Conservation (phyloP, 768 basidiomycete species). For the Leucocoprinus birnbaumii region DNA sequence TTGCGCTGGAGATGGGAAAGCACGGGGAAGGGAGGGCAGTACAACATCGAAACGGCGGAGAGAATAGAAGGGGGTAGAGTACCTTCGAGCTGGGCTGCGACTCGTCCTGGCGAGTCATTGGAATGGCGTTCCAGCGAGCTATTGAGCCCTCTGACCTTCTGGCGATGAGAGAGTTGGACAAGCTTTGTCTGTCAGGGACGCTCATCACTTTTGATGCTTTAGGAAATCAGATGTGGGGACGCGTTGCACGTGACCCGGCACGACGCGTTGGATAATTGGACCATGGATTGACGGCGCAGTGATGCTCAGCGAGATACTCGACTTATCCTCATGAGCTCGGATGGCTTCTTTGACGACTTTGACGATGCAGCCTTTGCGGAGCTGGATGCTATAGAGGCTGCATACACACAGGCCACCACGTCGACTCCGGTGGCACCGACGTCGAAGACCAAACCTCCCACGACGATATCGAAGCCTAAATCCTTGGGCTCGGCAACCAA, state of each 20-base stretch:
- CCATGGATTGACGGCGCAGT: background rate
- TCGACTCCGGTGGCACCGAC: conserved; percentile 15
- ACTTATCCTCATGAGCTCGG: conserved; percentile 63
- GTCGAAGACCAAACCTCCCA: conserved; percentile 14
- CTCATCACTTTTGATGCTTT: no score
- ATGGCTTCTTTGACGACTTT: conserved; percentile 70
- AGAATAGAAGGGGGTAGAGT: conserved; percentile 52
- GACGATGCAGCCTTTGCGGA: conserved; percentile 57
- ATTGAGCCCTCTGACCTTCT: conserved; percentile 64
- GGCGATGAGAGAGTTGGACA: no score
- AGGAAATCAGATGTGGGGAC: background rate
- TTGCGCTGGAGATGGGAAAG: conserved; percentile 59
- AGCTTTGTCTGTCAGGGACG: no score
- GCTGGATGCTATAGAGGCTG: conserved; percentile 71
- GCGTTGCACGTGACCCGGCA: conserved; percentile 22
- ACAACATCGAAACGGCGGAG: conserved; percentile 36
- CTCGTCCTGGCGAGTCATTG: conserved; percentile 33
- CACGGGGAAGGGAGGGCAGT: conserved; percentile 45
- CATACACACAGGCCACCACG: conserved; percentile 26
- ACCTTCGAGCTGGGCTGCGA: conserved; percentile 51
- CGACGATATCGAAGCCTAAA: conserved; percentile 12
- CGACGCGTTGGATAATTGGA: conserved; percentile 18
- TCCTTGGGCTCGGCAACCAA: conserved; percentile 15
- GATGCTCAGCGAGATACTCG: background rate
- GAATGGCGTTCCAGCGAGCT: conserved; percentile 73